A percentile compares a stretch with the other conserved stretches of the same genome.
These are phyloP conservation scores for Trametes punicea DNA, from an alignment of 768 basidiomycete species.

Conservation along the genomic window DNA sequence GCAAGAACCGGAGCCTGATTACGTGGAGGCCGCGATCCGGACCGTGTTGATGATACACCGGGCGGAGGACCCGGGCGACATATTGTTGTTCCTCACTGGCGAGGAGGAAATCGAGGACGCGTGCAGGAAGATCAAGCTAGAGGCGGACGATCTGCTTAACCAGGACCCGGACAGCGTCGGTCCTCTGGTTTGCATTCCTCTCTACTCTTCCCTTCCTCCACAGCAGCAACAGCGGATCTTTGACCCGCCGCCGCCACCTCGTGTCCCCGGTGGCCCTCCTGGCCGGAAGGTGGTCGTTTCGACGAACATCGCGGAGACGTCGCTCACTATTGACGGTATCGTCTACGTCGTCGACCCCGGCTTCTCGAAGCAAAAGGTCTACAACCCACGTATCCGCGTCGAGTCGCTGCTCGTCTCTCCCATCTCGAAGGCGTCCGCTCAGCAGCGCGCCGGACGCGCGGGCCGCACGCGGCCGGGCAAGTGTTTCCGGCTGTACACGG, in stretches of 20 bases:
- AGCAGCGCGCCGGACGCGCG: conserved; percentile 94
- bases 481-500: conserved; percentile 95
- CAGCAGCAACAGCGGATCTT: conserved; percentile 97
- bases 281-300: conserved; percentile 94
- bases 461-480: conserved; percentile 96
- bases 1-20: conserved; percentile 90
- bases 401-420: conserved; percentile 94
- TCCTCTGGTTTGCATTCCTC: conserved; percentile 84
- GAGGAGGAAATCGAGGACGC: conserved; percentile 99
- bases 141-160: conserved; percentile 80
- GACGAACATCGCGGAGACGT: conserved; percentile 98
- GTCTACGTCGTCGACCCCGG: conserved; percentile 98
- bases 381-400: conserved; percentile 95
- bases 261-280: conserved; percentile 62
- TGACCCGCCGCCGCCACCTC: conserved; percentile 74
- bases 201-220: conserved; percentile 94
- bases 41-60: conserved; percentile 97
- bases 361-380: conserved; percentile 97
- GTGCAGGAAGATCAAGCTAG: conserved; percentile 88
- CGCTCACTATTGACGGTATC: conserved; percentile 96
- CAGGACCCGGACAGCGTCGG: conserved; percentile 75
- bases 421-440: conserved; percentile 95
- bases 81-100: conserved; percentile 93
- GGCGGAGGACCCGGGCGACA: conserved; percentile 89
- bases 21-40: conserved; percentile 94